phyloP scores from a whole-genome alignment of 176 grass and related monocot genomes.

The Zea luxurians region DNA sequence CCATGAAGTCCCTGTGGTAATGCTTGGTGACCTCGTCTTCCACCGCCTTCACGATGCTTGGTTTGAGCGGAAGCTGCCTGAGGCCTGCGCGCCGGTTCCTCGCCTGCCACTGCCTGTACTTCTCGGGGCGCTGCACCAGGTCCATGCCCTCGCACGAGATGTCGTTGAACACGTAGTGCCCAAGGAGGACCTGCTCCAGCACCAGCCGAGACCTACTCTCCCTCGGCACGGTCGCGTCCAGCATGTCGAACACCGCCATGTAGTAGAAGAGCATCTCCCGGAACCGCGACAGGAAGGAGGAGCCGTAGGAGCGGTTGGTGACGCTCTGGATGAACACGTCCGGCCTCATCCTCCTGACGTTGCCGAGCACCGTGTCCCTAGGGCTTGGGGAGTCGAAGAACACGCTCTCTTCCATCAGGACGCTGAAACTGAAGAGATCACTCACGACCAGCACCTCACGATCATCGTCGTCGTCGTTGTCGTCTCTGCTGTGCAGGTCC shows the following conservation, averaged over 20 bases:
- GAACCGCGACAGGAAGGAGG: neutral
- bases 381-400: neutral
- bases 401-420: neutral
- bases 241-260: neutral
- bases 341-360: neutral
- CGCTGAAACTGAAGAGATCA: neutral
- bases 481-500: constrained; percentile 10
- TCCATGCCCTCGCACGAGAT: constrained; percentile 47
- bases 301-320: neutral
- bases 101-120: constrained; percentile 57
- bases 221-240: neutral
- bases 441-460: neutral
- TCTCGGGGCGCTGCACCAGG: constrained; percentile 49
- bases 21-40: constrained; percentile 40
- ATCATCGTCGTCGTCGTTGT: too few relatives aligned
- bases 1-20: constrained; percentile 56
- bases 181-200: constrained; percentile 45
- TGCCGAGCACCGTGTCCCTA: neutral
- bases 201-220: constrained; percentile 3
- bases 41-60: constrained; percentile 16
- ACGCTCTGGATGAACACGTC: neutral
- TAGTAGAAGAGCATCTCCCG: neutral
- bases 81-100: constrained; percentile 45
- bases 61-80: constrained; percentile 48
- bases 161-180: constrained; percentile 39